phyloP scores from a whole-genome alignment of 2,329 filamentous ascomycete species.

The Trichoderma pleuroti region DNA sequence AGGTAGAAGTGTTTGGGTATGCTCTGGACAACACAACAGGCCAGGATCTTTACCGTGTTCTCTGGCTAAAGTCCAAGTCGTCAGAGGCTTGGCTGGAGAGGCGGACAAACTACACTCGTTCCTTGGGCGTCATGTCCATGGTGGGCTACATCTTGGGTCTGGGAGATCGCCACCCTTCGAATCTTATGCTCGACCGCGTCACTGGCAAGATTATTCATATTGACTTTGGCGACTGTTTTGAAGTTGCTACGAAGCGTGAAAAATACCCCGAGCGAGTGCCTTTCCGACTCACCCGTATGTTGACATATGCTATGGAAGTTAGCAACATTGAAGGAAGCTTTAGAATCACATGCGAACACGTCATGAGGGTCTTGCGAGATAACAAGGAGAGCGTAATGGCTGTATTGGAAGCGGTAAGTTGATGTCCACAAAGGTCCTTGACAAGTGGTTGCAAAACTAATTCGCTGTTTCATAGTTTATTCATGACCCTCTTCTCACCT shows the following conservation, averaged over 20 bases:
- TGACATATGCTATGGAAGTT: constrained; percentile 99
- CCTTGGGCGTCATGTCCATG: constrained; percentile 99
- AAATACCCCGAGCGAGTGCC: constrained; percentile 97
- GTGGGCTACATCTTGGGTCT: constrained; percentile 98
- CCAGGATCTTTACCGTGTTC: constrained; percentile 93
- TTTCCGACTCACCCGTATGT: constrained; percentile 96
- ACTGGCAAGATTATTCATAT: constrained; percentile 98
- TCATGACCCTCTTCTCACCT: constrained; percentile 97
- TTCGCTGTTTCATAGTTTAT: constrained; percentile 67
- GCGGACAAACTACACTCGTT: constrained; percentile 97
- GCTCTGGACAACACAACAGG: constrained; percentile 98
- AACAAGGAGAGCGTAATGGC: constrained; percentile 99
- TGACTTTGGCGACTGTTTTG: constrained; percentile 99
- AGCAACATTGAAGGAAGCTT: constrained; percentile 99
- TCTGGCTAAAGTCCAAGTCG: constrained; percentile 98
- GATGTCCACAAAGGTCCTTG: background rate
- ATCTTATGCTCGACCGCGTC: constrained; percentile 92
- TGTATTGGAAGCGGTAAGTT: constrained; percentile 88
- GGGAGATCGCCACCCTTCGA: constrained; percentile 94
- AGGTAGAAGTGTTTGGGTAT: constrained; percentile 99
- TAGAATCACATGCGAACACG: constrained; percentile 95
- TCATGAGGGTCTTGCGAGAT: constrained; percentile 92
- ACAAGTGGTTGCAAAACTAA: background rate
- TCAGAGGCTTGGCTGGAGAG: constrained; percentile 97
- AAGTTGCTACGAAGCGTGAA: constrained; percentile 98